Base-by-base conservation (phyloP, 2,329 filamentous ascomycete genomes). In the Colletotrichum melonis region DNA sequence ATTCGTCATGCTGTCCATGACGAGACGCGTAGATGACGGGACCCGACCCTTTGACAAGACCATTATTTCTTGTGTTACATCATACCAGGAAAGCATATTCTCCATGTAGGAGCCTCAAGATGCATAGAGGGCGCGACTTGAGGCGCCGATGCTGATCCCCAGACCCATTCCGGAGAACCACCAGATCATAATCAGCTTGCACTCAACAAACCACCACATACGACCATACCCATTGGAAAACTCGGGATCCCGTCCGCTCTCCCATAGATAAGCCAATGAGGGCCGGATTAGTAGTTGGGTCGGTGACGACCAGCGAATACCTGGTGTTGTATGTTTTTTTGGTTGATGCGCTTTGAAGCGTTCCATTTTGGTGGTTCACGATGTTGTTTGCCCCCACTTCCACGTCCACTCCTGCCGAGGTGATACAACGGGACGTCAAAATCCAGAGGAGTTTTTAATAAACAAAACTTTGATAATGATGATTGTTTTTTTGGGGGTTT, bases 321-420 rank as follows among this genome's bases (percentile, higher is more conserved):
- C 16, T 42, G 38, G 38, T 19, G 38, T 19, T 42, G 38, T 42
- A 19, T 42, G 38, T 42, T 42, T 42, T 42, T 42, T 19, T n/a
- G 38, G 38, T 42, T 1, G 16, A 42, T 7, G 38, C 38, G 0
- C 14, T 16, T 42, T 42, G 16, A 19, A 0, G 0, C 38, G 0
- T 8, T 19, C 3, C 38, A 7, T 42, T 1, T 42, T 42, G 38
- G 38, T 42, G 42, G 42, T 49, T 22, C 19, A 49, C 42, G 42
- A 49, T 49, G 16, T 0, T 22, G 5, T 11, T 49, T 1, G 1
- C 19, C 42, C 19, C 42, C 42, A 49, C 42, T 49, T 49, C 19
- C 42, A 49, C 19, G 42, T 0, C 42, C 19, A 49, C 42, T 4
- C 6, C 16, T 11, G 19, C 42, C 2, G 1, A 6, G 6, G 38